Base-by-base conservation (phyloP, 148 eudicot species). In the Silene conica region DNA sequence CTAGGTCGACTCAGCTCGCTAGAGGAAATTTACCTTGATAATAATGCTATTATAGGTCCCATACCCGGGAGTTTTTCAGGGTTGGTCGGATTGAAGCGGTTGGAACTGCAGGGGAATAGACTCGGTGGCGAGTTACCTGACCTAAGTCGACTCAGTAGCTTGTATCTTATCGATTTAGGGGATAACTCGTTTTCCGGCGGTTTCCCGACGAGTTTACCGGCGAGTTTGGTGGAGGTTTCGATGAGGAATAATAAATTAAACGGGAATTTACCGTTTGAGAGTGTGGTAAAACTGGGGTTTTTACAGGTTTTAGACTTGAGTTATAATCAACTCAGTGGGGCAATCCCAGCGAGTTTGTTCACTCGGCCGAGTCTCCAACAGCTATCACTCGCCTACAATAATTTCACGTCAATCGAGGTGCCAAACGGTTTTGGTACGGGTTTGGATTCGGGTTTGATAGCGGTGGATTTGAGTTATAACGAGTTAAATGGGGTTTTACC, bases 301-400 rank as follows among this genome's bases (percentile, higher is more conserved):
- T 56, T 95, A 23, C 98, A 92, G 41, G 97, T 95, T n/a, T 11
- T 92, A 14, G 98, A 95, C 82, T 79, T 95, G 80, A 92, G 93
- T 76, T 77, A 83, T 81, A 95, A 95, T 80, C 69, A 52, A 54
- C 84, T 95, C 66, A 26, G 59, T 50, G 98, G 90, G 76, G 67
- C 86, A 15, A 68, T 92, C 45, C 90, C 93, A 19, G 69, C 86
- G 78, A 71, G 84, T 77, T 72, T 88, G 16, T 95, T 92, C 82
- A 75, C 87, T 12, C 96, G 87, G 77, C 92, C 78, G 54, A 76
- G 74, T 48, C 82, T 94, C 1, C 84, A 94, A 71, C 98, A 94
- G 43, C 80, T 94, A 0, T 85, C 86, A 0, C 86, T 94, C 10
- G 56, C 83, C 13, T 19, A 41, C 67, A 82, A 80, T 9, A 28